Percentiles rank a stretch among this genome's conserved stretches.
phyloP scores from a whole-genome alignment of 768 basidiomycete species.

The Cystobasidium ongulense region DNA sequence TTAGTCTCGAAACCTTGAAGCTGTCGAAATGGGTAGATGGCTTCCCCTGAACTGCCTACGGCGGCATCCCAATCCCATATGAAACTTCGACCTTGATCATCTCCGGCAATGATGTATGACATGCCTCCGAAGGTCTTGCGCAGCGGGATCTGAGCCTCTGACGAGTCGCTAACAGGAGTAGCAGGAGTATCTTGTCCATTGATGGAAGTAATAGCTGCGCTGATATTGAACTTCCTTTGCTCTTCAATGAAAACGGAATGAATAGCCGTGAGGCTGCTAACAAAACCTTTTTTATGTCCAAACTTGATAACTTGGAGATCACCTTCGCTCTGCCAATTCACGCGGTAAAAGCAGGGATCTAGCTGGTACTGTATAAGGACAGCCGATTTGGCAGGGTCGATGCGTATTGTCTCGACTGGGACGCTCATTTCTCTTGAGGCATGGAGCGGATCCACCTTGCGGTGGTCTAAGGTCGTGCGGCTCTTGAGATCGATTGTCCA shows the following conservation, averaged over 20 bases:
- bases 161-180: background rate
- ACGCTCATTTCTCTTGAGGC: background rate
- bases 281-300: background rate
- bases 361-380: background rate
- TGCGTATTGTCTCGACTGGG: background rate
- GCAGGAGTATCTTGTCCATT: background rate
- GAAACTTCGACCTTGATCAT: conserved; percentile 12
- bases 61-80: conserved; percentile 22
- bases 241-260: background rate
- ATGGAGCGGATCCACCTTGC: background rate
- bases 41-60: background rate
- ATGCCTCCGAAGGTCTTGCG: conserved; percentile 3
- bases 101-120: conserved; percentile 26
- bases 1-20: conserved; percentile 23
- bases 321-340: background rate
- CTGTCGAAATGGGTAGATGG: background rate
- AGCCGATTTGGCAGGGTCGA: background rate
- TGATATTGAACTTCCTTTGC: background rate
- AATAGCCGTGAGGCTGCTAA: background rate
- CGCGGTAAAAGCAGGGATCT: conserved; percentile 15
- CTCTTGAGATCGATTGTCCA: conserved; percentile 19
- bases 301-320: background rate
- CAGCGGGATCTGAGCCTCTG: background rate
- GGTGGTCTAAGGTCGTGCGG: background rate
- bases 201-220: background rate